Base-by-base conservation (phyloP, 768 basidiomycete genomes). In the Mycena maculata region DNA sequence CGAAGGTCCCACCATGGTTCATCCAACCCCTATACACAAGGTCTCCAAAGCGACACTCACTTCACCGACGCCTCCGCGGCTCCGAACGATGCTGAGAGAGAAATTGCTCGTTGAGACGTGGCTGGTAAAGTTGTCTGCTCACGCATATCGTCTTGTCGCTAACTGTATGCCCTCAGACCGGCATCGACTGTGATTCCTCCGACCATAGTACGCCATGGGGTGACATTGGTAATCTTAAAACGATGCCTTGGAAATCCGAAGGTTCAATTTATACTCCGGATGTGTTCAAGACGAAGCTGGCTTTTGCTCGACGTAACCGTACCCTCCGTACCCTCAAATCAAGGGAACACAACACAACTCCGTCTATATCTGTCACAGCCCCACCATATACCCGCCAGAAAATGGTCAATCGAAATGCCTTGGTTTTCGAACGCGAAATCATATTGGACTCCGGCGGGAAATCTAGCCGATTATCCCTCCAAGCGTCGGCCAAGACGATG, bases 191-290 rank as follows among this genome's bases (percentile, higher is more conserved):
- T 41, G 76, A 76, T 16, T 75, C 79, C 27, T 79, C 82, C 36
- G 81, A 79, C n/a, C 82, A 83, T 65, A n/a, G n/a, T n/a, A 74
- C 74, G 44, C 82, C 83, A 22, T 84, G 83, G 83, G 76, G 70
- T 45, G 76, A 67, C 25, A 60, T 73, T 11, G 69, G 69, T 44
- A 72, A 73, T 25, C 44, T 38, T 50, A 52, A 71, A 12, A 13
- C 58, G n/a, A 45, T 41, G 41, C 49, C 72, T 15, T 83, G 82
- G 82, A 76, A 76, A 38, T 76, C 82, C n/a, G 82, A 83, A 73
- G 81, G 81, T 31, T 82, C 81, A 11, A 65, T 79, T n/a, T 77
- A 77, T 65, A 72, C 81, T 47, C 75, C 79, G 16, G 77, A 78
- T 55, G 71, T 45, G 52, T 80, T 82, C 59, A 72, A 67, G 36